A percentile compares a stretch with the other conserved stretches of the same genome.
These are phyloP conservation scores for Allium sativum DNA, from an alignment of 106 monocot species.

Conservation along the genomic window DNA sequence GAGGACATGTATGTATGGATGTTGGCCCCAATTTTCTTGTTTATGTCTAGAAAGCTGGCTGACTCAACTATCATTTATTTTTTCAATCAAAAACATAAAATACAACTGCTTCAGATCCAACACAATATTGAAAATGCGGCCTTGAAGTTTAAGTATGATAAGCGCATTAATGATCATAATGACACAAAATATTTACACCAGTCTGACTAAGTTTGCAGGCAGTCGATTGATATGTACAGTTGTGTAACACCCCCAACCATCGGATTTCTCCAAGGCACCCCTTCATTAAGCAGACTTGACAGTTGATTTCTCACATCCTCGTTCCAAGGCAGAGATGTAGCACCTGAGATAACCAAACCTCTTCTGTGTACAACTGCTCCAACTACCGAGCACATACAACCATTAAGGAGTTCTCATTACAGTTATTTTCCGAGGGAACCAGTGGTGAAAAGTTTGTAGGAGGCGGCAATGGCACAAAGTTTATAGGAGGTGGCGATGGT, in stretches of 20 bases:
- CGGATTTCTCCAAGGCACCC: constrained; percentile 25
- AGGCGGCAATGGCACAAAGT: too few relatives aligned
- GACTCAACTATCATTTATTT: not conserved
- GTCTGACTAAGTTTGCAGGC: constrained; percentile 27
- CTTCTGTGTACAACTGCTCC: constrained; percentile 28
- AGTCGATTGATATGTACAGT: constrained; percentile 88
- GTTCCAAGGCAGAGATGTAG: constrained; percentile 54
- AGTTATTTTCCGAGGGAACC: too few relatives aligned
- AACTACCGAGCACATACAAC: constrained; percentile 9
- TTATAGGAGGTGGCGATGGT: too few relatives aligned
- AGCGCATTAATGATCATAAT: not conserved
- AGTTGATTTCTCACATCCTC: constrained; percentile 77
- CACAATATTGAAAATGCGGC: not conserved
- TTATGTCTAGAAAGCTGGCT: not conserved
- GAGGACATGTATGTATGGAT: too few relatives aligned
- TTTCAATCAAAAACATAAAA: not conserved
- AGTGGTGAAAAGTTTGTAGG: too few relatives aligned
- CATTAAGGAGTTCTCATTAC: constrained; percentile 35
- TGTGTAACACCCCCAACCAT: constrained; percentile 65
- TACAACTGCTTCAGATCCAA: not conserved
- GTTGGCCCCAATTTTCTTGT: not conserved
- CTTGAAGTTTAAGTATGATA: too few relatives aligned
- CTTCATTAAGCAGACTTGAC: constrained; percentile 46
- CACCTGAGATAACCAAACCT: constrained; percentile 75
- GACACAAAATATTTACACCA: not conserved